Conservation (phyloP, 345 rosid species). For the Diplotaxis tenuifolia region DNA sequence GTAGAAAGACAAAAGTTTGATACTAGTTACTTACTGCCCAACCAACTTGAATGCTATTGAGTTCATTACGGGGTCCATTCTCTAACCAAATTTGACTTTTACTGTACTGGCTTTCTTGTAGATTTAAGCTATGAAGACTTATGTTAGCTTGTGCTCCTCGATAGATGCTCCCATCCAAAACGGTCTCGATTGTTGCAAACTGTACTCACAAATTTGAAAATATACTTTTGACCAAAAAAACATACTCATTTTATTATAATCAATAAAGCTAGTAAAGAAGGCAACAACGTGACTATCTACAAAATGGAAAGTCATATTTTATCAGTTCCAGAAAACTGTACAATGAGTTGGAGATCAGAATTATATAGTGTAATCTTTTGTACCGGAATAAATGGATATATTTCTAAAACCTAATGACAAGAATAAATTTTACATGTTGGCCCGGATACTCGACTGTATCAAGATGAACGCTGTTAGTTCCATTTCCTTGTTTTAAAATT, state of each 20-base stretch:
- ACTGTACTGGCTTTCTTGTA: not conserved
- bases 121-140: not conserved
- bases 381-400: not conserved
- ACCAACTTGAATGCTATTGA: conserved; percentile 22
- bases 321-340: not conserved
- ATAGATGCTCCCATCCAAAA: not conserved
- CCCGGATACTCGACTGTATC: not conserved
- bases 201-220: not conserved
- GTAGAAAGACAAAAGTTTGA: not conserved
- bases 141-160: conserved; percentile 20
- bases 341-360: not conserved
- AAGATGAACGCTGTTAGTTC: not conserved
- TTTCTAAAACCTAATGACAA: not conserved
- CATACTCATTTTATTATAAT: no score
- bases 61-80: conserved; percentile 8
- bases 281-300: not conserved
- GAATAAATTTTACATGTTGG: conserved; percentile 9
- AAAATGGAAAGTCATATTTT: not conserved
- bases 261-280: not conserved
- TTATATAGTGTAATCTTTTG: not conserved
- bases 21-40: conserved; percentile 26
- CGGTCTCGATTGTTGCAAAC: not conserved
- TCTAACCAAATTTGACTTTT: conserved; percentile 27
- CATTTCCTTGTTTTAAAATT: not conserved
- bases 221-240: no score